Conservation (phyloP, 805 yeast species). For the Zygosaccharomyces bailii region DNA sequence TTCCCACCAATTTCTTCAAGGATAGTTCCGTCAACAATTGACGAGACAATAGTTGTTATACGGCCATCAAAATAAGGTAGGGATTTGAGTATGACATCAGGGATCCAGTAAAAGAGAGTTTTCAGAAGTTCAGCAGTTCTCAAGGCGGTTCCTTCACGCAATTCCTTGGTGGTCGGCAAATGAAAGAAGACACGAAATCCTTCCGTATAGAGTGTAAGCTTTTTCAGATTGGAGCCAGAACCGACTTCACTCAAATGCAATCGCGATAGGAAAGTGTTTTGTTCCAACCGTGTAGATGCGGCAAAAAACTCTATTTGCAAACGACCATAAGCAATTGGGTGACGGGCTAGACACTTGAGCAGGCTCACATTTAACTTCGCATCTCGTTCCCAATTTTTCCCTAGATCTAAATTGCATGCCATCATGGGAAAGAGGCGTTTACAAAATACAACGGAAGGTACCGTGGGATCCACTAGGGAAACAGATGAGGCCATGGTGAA, state of each 20-base stretch:
- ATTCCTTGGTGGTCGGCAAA: slow-evolving; percentile 28
- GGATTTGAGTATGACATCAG: slow-evolving; percentile 28
- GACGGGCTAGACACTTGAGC: slow-evolving; percentile 19
- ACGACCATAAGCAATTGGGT: slow-evolving; percentile 21
- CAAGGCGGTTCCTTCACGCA: slow-evolving; percentile 27
- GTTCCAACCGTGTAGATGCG: slow-evolving; percentile 34
- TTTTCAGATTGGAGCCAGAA: slow-evolving; percentile 17
- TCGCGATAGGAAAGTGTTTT: slow-evolving; percentile 30
- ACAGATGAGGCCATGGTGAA: slow-evolving; percentile 24
- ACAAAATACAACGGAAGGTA: slow-evolving; percentile 22
- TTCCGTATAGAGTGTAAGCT: slow-evolving; percentile 38
- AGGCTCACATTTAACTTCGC: slow-evolving; percentile 17
- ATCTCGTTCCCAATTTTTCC: slow-evolving; percentile 21
- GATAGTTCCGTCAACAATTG: slow-evolving; percentile 29
- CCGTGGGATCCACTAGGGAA: slow-evolving; percentile 15
- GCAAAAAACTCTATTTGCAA: slow-evolving; percentile 32
- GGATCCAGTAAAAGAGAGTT: slow-evolving; percentile 26
- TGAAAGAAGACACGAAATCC: slow-evolving; percentile 37
- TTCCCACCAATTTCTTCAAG: slow-evolving; percentile 19
- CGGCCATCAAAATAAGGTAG: slow-evolving; percentile 26
- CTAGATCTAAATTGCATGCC: slow-evolving; percentile 23
- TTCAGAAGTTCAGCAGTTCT: slow-evolving; percentile 35
- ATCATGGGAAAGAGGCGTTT: slow-evolving; percentile 22
- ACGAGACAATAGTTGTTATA: slow-evolving; percentile 26
- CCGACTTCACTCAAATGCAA: slow-evolving; percentile 20